Evolutionary conservation across 257 asterid genomes (phyloP).

Genomic region (Vinca minor): DNA sequence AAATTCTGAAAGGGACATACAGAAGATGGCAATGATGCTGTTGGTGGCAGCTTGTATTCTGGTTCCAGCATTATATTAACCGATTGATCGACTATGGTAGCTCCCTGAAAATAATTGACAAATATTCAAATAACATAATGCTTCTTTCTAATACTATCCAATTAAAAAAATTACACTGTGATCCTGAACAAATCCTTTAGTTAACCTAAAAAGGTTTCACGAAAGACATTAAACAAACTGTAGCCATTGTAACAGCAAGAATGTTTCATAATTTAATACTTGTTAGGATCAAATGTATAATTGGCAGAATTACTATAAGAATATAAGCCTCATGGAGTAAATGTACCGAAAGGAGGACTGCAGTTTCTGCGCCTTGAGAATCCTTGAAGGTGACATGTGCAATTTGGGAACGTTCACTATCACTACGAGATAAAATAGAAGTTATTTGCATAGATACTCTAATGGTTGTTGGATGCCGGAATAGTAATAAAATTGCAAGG

Average conservation of each 20-base stretch:
- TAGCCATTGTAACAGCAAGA: not conserved
- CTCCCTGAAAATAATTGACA: slow-evolving; percentile 21
- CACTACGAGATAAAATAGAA: slow-evolving; percentile 11
- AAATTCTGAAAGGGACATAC: slow-evolving; percentile 5
- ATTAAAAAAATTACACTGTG: not conserved
- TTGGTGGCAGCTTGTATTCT: slow-evolving; percentile 18
- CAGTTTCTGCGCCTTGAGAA: slow-evolving; percentile 32
- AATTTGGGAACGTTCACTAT: slow-evolving; percentile 22
- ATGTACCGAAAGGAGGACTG: slow-evolving; percentile 30
- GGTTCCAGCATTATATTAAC: slow-evolving; percentile 20
- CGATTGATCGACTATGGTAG: slow-evolving; percentile 24
- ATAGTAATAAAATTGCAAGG: not conserved
- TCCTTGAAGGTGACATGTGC: slow-evolving; percentile 32
- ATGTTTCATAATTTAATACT: not conserved
- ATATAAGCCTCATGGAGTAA: not conserved
- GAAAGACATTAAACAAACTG: not conserved
- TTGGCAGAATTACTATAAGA: not conserved
- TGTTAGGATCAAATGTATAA: not conserved
- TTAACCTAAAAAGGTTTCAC: not conserved
- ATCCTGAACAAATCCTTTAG: not conserved
- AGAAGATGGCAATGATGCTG: slow-evolving; percentile 10
- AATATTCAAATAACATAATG: not conserved
- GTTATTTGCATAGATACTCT: not conserved
- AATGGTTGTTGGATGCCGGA: not conserved
- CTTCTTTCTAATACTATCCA: not conserved